phyloP scores from a whole-genome alignment of 2,329 filamentous ascomycete species.

The Rutstroemia sp. region DNA sequence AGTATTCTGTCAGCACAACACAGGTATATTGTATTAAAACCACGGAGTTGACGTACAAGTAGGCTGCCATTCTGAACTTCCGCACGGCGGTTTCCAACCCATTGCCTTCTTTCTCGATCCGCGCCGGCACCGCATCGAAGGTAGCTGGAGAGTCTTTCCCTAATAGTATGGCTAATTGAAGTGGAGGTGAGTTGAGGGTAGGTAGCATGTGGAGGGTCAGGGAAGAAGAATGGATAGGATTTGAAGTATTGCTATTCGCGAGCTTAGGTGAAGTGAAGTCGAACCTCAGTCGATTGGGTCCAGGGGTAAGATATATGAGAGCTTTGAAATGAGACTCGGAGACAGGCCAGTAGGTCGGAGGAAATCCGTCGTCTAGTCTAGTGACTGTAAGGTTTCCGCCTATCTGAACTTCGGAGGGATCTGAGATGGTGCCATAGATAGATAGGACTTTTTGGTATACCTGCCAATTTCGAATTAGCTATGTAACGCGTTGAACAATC shows the following conservation, averaged over 20 bases:
- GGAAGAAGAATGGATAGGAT: slow-evolving; percentile 69
- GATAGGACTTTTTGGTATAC: slow-evolving; percentile 87
- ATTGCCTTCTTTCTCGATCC: slow-evolving; percentile 74
- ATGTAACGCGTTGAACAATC: not conserved
- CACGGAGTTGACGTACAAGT: slow-evolving; percentile 41
- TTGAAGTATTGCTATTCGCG: slow-evolving; percentile 57
- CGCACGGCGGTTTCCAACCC: slow-evolving; percentile 69
- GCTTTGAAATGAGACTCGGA: slow-evolving; percentile 87
- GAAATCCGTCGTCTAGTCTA: slow-evolving; percentile 80
- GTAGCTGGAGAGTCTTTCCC: slow-evolving; percentile 82
- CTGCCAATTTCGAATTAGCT: slow-evolving; percentile 37
- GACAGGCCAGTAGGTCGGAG: slow-evolving; percentile 78
- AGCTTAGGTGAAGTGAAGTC: slow-evolving; percentile 83
- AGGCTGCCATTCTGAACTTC: slow-evolving; percentile 92
- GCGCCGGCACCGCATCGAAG: slow-evolving; percentile 74
- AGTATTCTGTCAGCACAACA: not conserved
- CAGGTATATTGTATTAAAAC: not conserved
- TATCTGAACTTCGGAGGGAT: slow-evolving; percentile 56
- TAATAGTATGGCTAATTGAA: slow-evolving; percentile 83
- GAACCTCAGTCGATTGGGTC: slow-evolving; percentile 79
- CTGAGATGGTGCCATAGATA: slow-evolving; percentile 73
- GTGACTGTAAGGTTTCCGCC: slow-evolving; percentile 75
- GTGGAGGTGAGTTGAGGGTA: slow-evolving; percentile 66
- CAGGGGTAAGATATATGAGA: slow-evolving; percentile 81
- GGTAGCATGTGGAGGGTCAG: slow-evolving; percentile 83